Evolutionary conservation across 495 filamentous ascomycete genomes (phyloP), one percentile per base, ranked within the genome.

Genomic region (Emericellopsis terricola): DNA sequence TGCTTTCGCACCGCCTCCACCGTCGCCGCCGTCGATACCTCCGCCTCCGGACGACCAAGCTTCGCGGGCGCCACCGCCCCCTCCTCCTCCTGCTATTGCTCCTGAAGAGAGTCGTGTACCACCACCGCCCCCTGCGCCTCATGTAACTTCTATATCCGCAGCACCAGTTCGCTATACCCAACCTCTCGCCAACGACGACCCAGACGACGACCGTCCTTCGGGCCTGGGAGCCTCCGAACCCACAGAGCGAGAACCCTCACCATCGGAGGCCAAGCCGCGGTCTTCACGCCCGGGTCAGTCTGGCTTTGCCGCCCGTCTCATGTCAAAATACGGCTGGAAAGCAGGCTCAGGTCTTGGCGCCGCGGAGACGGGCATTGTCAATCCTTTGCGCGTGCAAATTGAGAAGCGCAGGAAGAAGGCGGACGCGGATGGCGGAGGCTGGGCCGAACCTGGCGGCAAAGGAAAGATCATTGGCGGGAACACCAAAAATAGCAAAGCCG

Each of bases 271-370:
- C 8, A 38, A 41, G 9, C 36, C 64, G 17, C 73, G 76, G 19
- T 76, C 76, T 14, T 64, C 63, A 35, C 74, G 76, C 8, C 81
- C 86, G 0, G 81, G 82, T 8, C 79, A 94, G 53, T 67, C 76
- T 44, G 77, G 74, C 38, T 94, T 50, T 46, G 89, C 85, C 2
- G 65, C 81, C 37, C 76, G 84, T 16, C 65, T 93, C 19, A 78
- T 97, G 67, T 67, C 73, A 19, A 94, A 94, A 44, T 84, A 89
- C 50, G 91, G 91, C 33, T 94, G 86, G 83, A 78, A 69, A 8
- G 76, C 81, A 41, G 91, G 91, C 15, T 66, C 74, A 29, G 89
- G 89, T 2, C 68, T 97, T 9, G 89, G 89, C 39, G 82, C 81
- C 2, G 67, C 71, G 31, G 69, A 68, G 8, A 69, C 73, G 19